A percentile compares a stretch with the other conserved stretches of the same genome.
phyloP scores from a whole-genome alignment of 2,329 filamentous ascomycete genomes.

The Aspergillus alliaceus region DNA sequence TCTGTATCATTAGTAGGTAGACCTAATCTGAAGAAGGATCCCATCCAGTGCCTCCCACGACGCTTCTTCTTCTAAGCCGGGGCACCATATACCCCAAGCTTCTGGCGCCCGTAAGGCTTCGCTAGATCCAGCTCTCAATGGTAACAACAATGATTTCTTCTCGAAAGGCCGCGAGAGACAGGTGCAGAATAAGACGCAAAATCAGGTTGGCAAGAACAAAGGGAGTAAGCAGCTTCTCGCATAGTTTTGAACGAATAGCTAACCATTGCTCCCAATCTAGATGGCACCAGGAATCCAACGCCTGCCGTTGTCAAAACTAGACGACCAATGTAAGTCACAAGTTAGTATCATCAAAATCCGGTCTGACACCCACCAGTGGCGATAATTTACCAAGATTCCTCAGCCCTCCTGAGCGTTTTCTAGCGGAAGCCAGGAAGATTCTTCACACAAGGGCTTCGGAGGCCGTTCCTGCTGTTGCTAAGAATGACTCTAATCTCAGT shows the following conservation, averaged over 20 bases:
- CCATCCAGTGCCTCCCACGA: neutral
- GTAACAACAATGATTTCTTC: slow-evolving; percentile 4
- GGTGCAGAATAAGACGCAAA: neutral
- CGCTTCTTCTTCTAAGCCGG: slow-evolving; percentile 6
- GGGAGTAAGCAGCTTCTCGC: neutral
- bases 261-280: neutral
- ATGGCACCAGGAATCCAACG: neutral
- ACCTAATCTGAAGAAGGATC: neutral
- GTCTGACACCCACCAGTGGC: slow-evolving; percentile 6
- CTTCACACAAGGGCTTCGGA: slow-evolving; percentile 2
- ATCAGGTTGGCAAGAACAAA: neutral
- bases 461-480: neutral
- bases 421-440: slow-evolving; percentile 15
- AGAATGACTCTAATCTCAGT: slow-evolving; percentile 5
- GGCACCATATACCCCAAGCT: neutral
- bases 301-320: slow-evolving; percentile 11
- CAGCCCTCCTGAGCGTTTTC: slow-evolving; percentile 17
- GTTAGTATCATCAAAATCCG: neutral
- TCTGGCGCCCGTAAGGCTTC: slow-evolving; percentile 1
- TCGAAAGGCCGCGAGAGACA: neutral
- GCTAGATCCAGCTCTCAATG: slow-evolving; percentile 22
- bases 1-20: neutral
- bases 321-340: slow-evolving; percentile 20
- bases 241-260: neutral
- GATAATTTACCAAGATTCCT: slow-evolving; percentile 10